Evolutionary conservation across 768 basidiomycete genomes (phyloP).

Genomic region (Krasilnikovozyma curviuscula): DNA sequence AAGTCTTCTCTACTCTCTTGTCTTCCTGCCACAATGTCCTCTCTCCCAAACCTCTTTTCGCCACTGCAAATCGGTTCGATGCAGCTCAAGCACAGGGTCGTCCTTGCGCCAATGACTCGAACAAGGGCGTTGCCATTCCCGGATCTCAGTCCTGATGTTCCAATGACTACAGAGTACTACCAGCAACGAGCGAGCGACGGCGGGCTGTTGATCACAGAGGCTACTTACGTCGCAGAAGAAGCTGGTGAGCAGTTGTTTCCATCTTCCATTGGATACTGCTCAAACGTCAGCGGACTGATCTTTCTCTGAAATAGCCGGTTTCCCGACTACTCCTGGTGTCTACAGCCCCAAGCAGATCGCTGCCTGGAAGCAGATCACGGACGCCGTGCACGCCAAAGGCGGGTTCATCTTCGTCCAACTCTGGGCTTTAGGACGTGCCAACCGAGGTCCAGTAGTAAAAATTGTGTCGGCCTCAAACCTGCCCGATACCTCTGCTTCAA

Average conservation of each 20-base stretch:
- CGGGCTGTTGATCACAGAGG: constrained; percentile 40
- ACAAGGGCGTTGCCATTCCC: too few species aligned
- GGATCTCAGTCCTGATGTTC: too few species aligned
- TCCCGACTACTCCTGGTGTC: constrained; percentile 40
- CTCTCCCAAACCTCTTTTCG: too few species aligned
- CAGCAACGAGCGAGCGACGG: constrained; percentile 27
- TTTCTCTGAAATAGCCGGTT: constrained; percentile 35
- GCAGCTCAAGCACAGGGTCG: too few species aligned
- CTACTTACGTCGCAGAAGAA: constrained; percentile 33
- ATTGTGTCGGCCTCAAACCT: too few species aligned
- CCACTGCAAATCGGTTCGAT: too few species aligned
- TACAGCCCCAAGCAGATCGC: constrained; percentile 41
- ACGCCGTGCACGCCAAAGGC: constrained; percentile 38
- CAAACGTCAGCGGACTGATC: too few species aligned
- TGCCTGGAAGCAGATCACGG: constrained; percentile 41
- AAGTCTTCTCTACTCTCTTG: too few species aligned
- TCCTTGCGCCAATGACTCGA: too few species aligned
- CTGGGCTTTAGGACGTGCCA: constrained; percentile 39
- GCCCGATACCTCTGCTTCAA: too few species aligned
- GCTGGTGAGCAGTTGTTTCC: not conserved
- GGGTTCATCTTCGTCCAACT: constrained; percentile 39
- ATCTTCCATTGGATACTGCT: constrained; percentile 14
- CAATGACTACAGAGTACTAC: constrained; percentile 22
- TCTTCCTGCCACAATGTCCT: too few species aligned
- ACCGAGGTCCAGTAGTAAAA: too few species aligned